phyloP scores from a whole-genome alignment of 1,139 yeast species.

The Nakaseomyces kungkrabaensis region DNA sequence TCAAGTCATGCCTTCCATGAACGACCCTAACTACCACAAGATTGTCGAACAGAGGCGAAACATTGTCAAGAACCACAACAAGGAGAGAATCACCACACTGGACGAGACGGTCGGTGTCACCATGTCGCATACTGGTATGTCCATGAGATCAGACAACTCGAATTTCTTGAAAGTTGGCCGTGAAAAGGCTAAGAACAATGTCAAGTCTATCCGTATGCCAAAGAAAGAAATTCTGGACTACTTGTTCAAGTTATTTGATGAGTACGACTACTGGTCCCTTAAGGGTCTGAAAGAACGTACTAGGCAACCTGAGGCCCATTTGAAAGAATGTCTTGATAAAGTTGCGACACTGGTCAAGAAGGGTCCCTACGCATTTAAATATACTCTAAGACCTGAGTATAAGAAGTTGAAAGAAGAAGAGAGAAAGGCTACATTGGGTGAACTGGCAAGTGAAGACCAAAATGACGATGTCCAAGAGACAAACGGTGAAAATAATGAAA shows the following conservation, averaged over 20 bases:
- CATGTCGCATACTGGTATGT: conserved; percentile 77
- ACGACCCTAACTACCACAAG: conserved; percentile 59
- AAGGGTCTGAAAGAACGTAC: conserved; percentile 91
- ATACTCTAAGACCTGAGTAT: conserved; percentile 83
- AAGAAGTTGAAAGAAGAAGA: conserved; percentile 71
- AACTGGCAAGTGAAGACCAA: conserved; percentile 35
- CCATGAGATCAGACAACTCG: conserved; percentile 56
- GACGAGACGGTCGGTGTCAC: conserved; percentile 82
- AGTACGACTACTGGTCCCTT: conserved; percentile 93
- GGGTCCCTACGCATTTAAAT: conserved; percentile 93
- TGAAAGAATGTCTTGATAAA: conserved; percentile 82
- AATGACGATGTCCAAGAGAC: conserved; percentile 9
- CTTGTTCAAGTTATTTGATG: conserved; percentile 81
- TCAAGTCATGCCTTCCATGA: conserved; percentile 68
- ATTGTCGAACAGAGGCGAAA: conserved; percentile 47
- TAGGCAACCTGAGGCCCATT: conserved; percentile 88
- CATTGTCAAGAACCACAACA: conserved; percentile 34
- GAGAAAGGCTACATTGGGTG: conserved; percentile 56
- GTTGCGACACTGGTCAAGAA: conserved; percentile 85
- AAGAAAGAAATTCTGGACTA: conserved; percentile 84
- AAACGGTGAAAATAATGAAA: conserved; percentile 21
- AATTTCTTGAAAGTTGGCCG: conserved; percentile 48
- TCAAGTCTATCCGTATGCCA: conserved; percentile 88
- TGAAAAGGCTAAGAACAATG: conserved; percentile 35
- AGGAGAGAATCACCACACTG: conserved; percentile 70